Percentiles rank a stretch among this genome's conserved stretches.
Evolutionary conservation across 1,284 basidiomycete genomes (phyloP).

Genomic region (Calocybe gambosa): DNA sequence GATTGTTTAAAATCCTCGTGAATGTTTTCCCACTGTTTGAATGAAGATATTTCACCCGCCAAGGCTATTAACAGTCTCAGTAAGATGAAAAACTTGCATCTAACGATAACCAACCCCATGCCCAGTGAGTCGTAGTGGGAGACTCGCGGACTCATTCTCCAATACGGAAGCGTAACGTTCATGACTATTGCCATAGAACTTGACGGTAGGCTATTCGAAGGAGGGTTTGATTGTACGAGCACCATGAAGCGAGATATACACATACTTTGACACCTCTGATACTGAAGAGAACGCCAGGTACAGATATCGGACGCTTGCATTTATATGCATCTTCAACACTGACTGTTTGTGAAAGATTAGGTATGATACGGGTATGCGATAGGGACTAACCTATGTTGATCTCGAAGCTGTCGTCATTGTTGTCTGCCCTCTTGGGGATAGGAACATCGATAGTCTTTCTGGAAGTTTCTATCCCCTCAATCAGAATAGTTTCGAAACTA

Average conservation of each 20-base stretch:
- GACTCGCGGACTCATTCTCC: conserved; percentile 67
- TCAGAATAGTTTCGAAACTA: conserved; percentile 51
- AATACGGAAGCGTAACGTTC: conserved; percentile 61
- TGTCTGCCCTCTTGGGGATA: conserved; percentile 62
- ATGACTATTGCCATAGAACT: conserved; percentile 67
- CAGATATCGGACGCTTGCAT: conserved; percentile 75
- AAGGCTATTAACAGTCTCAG: conserved; percentile 51
- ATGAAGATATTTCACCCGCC: conserved; percentile 74
- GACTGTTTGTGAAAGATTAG: conserved; percentile 34
- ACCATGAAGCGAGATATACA: not conserved
- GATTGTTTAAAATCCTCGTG: conserved; percentile 45
- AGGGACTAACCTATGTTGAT: conserved; percentile 61
- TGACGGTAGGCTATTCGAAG: conserved; percentile 66
- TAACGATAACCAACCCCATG: conserved; percentile 59
- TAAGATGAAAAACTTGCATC: not conserved
- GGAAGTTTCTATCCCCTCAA: conserved; percentile 50
- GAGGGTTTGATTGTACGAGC: not conserved
- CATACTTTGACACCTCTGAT: conserved; percentile 78
- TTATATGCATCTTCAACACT: conserved; percentile 87
- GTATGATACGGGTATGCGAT: not conserved
- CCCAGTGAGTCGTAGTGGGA: conserved; percentile 82
- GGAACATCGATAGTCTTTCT: conserved; percentile 58
- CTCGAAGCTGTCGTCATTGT: conserved; percentile 74
- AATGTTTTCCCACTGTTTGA: conserved; percentile 42
- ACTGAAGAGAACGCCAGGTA: conserved; percentile 80